Conservation (phyloP, 257 asterid genomes). For the Haberlea rhodopensis region DNA sequence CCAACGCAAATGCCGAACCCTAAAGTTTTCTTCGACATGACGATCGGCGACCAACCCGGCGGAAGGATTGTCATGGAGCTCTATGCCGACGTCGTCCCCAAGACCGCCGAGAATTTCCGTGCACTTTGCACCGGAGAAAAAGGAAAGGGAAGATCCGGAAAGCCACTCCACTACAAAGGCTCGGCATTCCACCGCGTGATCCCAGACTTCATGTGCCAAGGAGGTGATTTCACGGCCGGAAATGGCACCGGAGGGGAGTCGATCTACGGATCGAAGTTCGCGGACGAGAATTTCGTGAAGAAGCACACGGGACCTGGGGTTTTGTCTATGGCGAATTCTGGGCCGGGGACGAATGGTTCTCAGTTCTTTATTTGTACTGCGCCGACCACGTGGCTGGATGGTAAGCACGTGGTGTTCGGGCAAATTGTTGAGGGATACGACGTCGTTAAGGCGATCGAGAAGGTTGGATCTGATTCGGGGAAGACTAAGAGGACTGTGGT, state of each 20-base stretch:
- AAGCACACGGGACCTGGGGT: slow-evolving; percentile 13
- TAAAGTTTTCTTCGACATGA: slow-evolving; percentile 35
- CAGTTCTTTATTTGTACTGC: slow-evolving; percentile 3
- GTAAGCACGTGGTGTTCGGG: slow-evolving; percentile 18
- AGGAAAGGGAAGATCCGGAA: slow-evolving; percentile 32
- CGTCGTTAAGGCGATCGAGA: neutral
- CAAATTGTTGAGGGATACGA: slow-evolving; percentile 17
- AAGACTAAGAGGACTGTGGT: slow-evolving; percentile 9
- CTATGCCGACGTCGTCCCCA: slow-evolving; percentile 33
- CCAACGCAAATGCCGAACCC: slow-evolving; percentile 29
- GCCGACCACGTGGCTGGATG: slow-evolving; percentile 12
- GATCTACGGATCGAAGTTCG: slow-evolving; percentile 7
- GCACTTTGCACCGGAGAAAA: slow-evolving; percentile 42
- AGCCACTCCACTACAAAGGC: slow-evolving; percentile 45
- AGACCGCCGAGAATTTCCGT: slow-evolving; percentile 45
- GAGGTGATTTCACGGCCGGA: slow-evolving; percentile 11
- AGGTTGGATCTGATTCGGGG: slow-evolving; percentile 2
- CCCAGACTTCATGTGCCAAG: slow-evolving; percentile 7
- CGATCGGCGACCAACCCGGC: slow-evolving; percentile 36
- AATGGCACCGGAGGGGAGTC: slow-evolving; percentile 18
- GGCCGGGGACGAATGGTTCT: slow-evolving; percentile 3
- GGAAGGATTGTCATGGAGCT: slow-evolving; percentile 41
- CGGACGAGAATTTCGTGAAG: slow-evolving; percentile 19
- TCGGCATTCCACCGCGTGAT: slow-evolving; percentile 15
- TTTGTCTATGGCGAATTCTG: slow-evolving; percentile 13